Percentiles rank a stretch among this genome's conserved stretches.
Conservation (phyloP, 2,329 filamentous ascomycete genomes). For the Aspergillus neotritici region DNA sequence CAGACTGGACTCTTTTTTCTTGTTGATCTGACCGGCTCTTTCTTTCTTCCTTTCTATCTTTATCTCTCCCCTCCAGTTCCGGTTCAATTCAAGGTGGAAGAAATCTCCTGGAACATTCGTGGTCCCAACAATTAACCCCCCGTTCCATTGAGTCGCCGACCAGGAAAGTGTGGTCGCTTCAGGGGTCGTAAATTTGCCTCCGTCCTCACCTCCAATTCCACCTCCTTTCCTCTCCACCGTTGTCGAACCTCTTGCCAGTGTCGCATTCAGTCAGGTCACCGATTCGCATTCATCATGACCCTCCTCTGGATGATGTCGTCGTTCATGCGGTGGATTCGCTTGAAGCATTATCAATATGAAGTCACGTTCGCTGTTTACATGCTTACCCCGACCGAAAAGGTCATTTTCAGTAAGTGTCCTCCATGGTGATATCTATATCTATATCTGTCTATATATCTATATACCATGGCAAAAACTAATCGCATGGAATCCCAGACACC, state of each 20-base stretch:
- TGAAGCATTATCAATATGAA: slow-evolving; percentile 98
- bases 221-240: no score
- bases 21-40: background rate
- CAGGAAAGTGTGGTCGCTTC: no score
- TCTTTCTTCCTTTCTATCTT: background rate
- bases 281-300: slow-evolving; percentile 27
- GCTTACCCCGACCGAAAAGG: slow-evolving; percentile 92
- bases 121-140: background rate
- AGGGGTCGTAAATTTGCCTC: no score
- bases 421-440: background rate
- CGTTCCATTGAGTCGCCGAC: no score
- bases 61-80: background rate
- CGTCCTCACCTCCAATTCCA: background rate
- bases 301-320: slow-evolving; percentile 40
- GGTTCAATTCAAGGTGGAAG: background rate
- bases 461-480: slow-evolving; percentile 1
- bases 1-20: background rate
- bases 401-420: slow-evolving; percentile 77
- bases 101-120: background rate
- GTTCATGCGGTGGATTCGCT: slow-evolving; percentile 76
- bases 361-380: slow-evolving; percentile 96
- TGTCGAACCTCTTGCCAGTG: background rate
- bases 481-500: slow-evolving; percentile 58
- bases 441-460: background rate
- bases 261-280: background rate